phyloP scores from a whole-genome alignment of 495 filamentous ascomycete genomes.

The Aspergillus bridgeri region DNA sequence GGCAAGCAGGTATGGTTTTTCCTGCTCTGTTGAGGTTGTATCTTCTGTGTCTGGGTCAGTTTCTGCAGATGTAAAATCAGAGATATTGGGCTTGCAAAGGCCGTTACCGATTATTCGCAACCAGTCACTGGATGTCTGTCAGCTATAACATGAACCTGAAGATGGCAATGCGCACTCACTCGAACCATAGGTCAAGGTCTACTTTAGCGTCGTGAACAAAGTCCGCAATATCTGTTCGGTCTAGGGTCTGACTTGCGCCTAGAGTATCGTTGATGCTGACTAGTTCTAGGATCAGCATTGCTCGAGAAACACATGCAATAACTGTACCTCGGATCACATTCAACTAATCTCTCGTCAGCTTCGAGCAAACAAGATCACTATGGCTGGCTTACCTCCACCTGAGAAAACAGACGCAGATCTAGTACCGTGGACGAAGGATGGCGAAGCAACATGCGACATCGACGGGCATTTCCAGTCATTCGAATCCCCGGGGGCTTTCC shows the following conservation, averaged over 20 bases:
- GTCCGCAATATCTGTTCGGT: conserved; percentile 30
- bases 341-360: conserved; percentile 19
- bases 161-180: conserved; percentile 22
- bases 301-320: not conserved
- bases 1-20: conserved; percentile 35
- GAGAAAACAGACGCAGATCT: conserved; percentile 49
- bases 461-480: conserved; percentile 34
- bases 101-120: conserved; percentile 37
- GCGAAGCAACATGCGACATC: conserved; percentile 41
- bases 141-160: not conserved
- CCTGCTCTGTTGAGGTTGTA: conserved; percentile 23
- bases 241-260: conserved; percentile 15
- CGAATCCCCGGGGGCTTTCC: conserved; percentile 47
- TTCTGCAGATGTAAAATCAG: not conserved
- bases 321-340: conserved; percentile 40
- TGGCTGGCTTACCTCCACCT: conserved; percentile 41
- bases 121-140: conserved; percentile 36
- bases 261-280: conserved; percentile 36
- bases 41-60: conserved; percentile 15
- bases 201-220: conserved; percentile 44
- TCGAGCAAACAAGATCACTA: not conserved
- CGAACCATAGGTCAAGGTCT: conserved; percentile 46
- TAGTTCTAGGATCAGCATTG: conserved; percentile 8
- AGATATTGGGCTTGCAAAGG: not conserved
- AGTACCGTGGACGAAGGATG: conserved; percentile 41